A percentile compares a stretch with the other conserved stretches of the same genome.
These are phyloP conservation scores for Lentinus tigrinus DNA, from an alignment of 768 basidiomycete species.

Conservation along the genomic window DNA sequence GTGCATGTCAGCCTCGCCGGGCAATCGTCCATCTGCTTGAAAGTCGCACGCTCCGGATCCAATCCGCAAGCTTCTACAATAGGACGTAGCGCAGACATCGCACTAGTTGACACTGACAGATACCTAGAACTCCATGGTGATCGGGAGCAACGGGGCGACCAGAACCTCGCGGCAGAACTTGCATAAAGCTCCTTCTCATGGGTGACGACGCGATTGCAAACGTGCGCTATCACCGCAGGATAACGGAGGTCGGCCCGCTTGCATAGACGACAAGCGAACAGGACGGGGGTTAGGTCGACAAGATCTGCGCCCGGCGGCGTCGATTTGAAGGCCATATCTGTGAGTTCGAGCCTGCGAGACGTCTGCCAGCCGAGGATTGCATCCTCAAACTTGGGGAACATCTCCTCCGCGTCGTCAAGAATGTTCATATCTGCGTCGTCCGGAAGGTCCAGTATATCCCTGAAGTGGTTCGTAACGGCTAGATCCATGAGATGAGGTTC, in stretches of 20 bases:
- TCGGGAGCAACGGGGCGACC: background rate
- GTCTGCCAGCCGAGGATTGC: background rate
- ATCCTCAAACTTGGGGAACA: background rate
- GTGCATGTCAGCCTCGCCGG: background rate
- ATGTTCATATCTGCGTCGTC: background rate
- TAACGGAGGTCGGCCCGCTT: background rate
- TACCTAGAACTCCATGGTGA: background rate
- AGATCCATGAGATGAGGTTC: background rate
- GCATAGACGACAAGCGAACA: background rate
- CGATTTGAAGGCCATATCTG: background rate
- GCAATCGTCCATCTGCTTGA: background rate
- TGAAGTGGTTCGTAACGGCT: constrained; percentile 1
- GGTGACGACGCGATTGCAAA: background rate
- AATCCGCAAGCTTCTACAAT: background rate
- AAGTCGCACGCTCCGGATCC: background rate
- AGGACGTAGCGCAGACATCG: background rate
- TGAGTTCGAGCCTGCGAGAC: background rate
- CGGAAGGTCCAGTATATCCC: background rate
- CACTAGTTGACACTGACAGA: background rate
- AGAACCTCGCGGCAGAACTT: background rate
- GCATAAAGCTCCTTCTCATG: background rate
- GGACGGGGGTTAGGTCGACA: background rate
- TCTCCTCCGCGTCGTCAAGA: background rate
- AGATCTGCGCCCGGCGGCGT: background rate
- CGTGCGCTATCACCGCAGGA: constrained; percentile 1